Conservation (phyloP, 2,329 filamentous ascomycete genomes). For the Colletotrichum limetticola region DNA sequence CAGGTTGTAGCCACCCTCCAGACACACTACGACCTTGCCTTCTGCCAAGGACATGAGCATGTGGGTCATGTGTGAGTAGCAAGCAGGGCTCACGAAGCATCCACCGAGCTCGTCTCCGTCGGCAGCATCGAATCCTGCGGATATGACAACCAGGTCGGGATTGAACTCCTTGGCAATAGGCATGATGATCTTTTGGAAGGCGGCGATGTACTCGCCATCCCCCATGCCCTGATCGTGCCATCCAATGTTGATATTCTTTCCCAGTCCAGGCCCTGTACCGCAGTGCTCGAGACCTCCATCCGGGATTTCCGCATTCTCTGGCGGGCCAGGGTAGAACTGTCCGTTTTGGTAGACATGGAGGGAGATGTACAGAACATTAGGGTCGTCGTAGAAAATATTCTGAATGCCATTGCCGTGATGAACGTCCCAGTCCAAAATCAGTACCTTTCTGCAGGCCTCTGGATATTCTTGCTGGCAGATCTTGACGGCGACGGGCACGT, state of each 20-base stretch:
- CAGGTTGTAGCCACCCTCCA: conserved; percentile 97
- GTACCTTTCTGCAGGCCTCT: conserved; percentile 83
- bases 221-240: conserved; percentile 84
- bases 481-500: conserved; percentile 91
- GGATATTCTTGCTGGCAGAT: conserved; percentile 87
- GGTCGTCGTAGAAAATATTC: conserved; percentile 94
- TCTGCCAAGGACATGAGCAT: conserved; percentile 96
- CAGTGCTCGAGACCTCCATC: conserved; percentile 72
- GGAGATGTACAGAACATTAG: conserved; percentile 95
- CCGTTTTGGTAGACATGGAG: conserved; percentile 89
- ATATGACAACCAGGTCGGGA: conserved; percentile 94
- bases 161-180: conserved; percentile 94
- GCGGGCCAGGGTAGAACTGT: conserved; percentile 82
- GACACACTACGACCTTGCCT: conserved; percentile 89
- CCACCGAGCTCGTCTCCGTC: conserved; percentile 92
- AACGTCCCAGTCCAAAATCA: conserved; percentile 93
- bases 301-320: conserved; percentile 65
- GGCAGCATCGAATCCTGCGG: conserved; percentile 95
- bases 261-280: conserved; percentile 64
- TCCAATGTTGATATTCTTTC: conserved; percentile 74
- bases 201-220: conserved; percentile 95
- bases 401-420: conserved; percentile 92
- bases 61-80: conserved; percentile 98
- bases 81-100: conserved; percentile 89
- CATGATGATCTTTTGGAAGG: conserved; percentile 96